Evolutionary conservation across 352 stramenopile genomes (phyloP), one percentile per base, ranked within the genome.

Genomic region (Phytophthora multivora): DNA sequence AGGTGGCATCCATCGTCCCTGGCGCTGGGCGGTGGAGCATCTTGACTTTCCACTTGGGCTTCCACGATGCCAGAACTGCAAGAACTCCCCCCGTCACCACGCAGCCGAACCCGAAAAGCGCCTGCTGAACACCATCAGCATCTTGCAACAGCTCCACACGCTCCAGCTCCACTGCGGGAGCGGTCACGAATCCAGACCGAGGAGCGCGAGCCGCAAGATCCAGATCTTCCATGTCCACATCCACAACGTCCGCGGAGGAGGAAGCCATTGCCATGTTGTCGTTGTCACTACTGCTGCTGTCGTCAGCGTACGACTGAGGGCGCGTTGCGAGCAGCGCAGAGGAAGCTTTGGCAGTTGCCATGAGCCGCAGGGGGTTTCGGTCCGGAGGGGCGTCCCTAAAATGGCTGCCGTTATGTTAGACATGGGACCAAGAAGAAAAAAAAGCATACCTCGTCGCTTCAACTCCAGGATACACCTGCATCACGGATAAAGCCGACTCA

Each of bases 1-100:
- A 78, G 42, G 84, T 69, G 25, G 80, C 82, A 30, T 89, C 67
- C 41, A 75, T 73, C 9, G 75, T 58, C 4, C 30, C 68, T 18
- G 58, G 54, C 13, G 84, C 69, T n/a, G 68, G 72, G 16, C 51
- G 66, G 51, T 80, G 77, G 9, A 84, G 77, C 23, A 91, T 62
- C 15, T 70, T 66, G 49, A 83, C 89, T 56, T 79, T 73, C 50
- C 82, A 75, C 50, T 83, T 73, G 7, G 84, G 84, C 35, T 83
- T 56, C 80, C 82, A 93, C 19, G 79, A 63, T 25, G 64, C 70
- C 19, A 84, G 33, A 35, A 81, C 23, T 0, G 73, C 71, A 21
- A 93, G 33, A 15, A 76, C 57, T 3, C 82, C 82, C 9, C 71
- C 68, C 5, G 79, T 72, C 13, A 78, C 47, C 12, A 77, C 55